A percentile compares a stretch with the other conserved stretches of the same genome.
Conservation (phyloP, 352 stramenopile genomes). For the Phytophthora boehmeriae region DNA sequence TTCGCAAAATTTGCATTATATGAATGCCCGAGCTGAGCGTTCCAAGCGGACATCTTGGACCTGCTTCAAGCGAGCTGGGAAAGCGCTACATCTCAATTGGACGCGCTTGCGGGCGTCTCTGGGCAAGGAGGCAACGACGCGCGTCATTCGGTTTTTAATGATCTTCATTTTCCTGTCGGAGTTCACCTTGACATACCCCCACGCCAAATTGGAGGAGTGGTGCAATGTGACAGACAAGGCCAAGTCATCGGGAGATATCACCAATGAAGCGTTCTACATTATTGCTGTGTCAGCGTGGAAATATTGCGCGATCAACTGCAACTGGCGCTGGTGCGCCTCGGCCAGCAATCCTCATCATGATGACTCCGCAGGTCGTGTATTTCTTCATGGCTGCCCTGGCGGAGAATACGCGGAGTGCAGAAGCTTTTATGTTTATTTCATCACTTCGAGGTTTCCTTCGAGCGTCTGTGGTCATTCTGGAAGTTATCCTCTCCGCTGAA, state of each 20-base stretch:
- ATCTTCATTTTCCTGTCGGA: slow-evolving; percentile 66
- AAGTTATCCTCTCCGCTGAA: slow-evolving; percentile 49
- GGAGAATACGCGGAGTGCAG: slow-evolving; percentile 28
- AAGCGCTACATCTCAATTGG: slow-evolving; percentile 21
- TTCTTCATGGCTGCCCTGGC: slow-evolving; percentile 39
- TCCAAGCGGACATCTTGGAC: slow-evolving; percentile 2
- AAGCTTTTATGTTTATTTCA: slow-evolving; percentile 44
- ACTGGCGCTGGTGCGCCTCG: slow-evolving; percentile 44
- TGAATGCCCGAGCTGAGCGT: slow-evolving; percentile 4
- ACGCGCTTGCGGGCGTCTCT: slow-evolving; percentile 36
- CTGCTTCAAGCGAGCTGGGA: slow-evolving; percentile 1
- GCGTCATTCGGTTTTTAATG: slow-evolving; percentile 60
- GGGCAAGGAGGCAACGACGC: slow-evolving; percentile 42
- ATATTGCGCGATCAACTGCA: slow-evolving; percentile 43
- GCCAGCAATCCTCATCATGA: slow-evolving; percentile 30
- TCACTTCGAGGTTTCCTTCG: slow-evolving; percentile 48
- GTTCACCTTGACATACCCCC: slow-evolving; percentile 58
- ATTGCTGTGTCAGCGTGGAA: slow-evolving; percentile 53
- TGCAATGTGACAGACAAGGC: slow-evolving; percentile 47
- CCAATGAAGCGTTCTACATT: slow-evolving; percentile 47
- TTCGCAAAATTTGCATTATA: too few relatives aligned
- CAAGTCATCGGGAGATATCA: slow-evolving; percentile 53
- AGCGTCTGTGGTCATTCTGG: slow-evolving; percentile 40
- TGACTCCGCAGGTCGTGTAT: slow-evolving; percentile 51
- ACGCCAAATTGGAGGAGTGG: slow-evolving; percentile 48